Percentiles rank a stretch among this genome's conserved stretches.
phyloP scores from a whole-genome alignment of 352 stramenopile genomes.

The Phytophthora meadii region DNA sequence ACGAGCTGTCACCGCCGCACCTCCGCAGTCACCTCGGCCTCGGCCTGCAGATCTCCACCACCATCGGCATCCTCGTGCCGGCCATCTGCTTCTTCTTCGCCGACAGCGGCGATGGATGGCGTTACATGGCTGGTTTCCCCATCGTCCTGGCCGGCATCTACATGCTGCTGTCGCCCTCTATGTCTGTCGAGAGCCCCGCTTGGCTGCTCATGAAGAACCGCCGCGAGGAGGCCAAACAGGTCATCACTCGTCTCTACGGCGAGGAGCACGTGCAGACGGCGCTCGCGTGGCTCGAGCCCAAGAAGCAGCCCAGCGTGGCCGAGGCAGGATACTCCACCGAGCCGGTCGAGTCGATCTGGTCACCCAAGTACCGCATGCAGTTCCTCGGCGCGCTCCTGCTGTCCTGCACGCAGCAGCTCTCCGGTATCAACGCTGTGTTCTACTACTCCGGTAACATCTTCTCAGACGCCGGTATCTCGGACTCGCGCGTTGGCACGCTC shows the following conservation, averaged over 20 bases:
- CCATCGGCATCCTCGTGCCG: conserved; percentile 37
- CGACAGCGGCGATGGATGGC: conserved; percentile 46
- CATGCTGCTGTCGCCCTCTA: conserved; percentile 35
- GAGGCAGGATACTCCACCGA: conserved; percentile 11
- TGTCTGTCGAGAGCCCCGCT: conserved; percentile 20
- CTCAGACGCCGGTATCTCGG: too few species aligned
- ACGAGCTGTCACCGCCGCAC: conserved; percentile 26
- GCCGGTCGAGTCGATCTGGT: conserved; percentile 30
- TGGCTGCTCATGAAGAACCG: conserved; percentile 22
- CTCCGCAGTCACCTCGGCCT: conserved; percentile 30
- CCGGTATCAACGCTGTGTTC: conserved; percentile 61
- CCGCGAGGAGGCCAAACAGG: conserved; percentile 22
- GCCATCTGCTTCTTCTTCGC: conserved; percentile 32
- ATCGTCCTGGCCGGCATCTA: conserved; percentile 49
- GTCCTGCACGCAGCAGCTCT: conserved; percentile 44
- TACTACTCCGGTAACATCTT: too few species aligned
- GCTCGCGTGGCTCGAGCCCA: conserved; percentile 16
- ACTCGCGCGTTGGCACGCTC: too few species aligned
- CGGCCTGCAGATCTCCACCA: conserved; percentile 39
- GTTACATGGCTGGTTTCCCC: conserved; percentile 58
- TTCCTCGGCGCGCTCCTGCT: conserved; percentile 47
- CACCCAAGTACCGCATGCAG: conserved; percentile 31
- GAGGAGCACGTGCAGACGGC: conserved; percentile 22
- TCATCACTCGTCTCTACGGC: conserved; percentile 27
- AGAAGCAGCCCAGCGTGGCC: conserved; percentile 12